Base-by-base conservation (phyloP, 805 yeast species). In the Aciculoconidium aculeatum region DNA sequence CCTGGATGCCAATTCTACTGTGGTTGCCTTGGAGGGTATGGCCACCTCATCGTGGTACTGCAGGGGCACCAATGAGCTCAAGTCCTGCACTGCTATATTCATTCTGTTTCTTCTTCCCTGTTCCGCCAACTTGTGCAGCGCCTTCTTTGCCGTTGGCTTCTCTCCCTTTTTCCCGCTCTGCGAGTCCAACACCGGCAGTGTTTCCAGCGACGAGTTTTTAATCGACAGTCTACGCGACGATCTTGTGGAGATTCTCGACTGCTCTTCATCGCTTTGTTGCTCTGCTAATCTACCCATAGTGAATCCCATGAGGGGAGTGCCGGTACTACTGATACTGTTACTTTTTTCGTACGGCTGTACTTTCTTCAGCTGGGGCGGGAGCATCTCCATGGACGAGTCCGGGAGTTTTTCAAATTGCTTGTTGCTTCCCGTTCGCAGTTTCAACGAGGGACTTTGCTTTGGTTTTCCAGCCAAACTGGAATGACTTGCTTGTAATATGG, bases 81-180 rank as follows among this genome's bases (percentile, higher is more conserved):
- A 61, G 23, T 84, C 95, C 24, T 75, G 75, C 17, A 90, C 77
- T 0, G 96, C 97, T 32, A 66, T 60, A 53, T 92, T 92, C 79
- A 90, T 81, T 39, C 98, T 67, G 53, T 90, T 88, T 44, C 98
- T 72, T 30, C 98, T 70, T 10, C 95, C 97, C 55, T 92, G 96
- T 57, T 90, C 98, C 1, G 98, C 97, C 10, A 85, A 69, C 51
- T 90, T 88, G 55, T 90, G 98, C 23, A 75, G 73, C 2, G 80
- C 73, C 44, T 80, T 77, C 50, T 81, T 80, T 16, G 71, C 65
- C 7, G 60, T 53, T 2, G 73, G 70, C 31, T 62, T 54, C 22
- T 58, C 48, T 11, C 35, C 40, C 23, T 28, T 23, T 11, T 28
- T 23, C 9, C 30, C 33, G 12, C 21, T 23, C 20, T 26, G 27